phyloP scores from a whole-genome alignment of 108 stramenopile species.

The Cylindrotheca closterium region DNA sequence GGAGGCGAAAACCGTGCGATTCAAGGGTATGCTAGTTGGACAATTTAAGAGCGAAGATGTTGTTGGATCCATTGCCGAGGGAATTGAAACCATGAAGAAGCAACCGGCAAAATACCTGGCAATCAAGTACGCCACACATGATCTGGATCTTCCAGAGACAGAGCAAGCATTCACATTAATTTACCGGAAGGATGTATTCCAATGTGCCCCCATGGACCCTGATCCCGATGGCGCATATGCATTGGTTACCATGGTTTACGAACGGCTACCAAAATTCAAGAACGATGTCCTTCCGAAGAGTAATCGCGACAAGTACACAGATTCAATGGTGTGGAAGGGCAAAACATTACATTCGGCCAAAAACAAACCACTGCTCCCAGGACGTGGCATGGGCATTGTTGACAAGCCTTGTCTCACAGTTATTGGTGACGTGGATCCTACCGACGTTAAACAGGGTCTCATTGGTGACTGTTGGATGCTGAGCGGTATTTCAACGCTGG shows the following conservation, averaged over 20 bases:
- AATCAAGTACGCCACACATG: conserved; percentile 18
- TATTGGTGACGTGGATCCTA: conserved; percentile 40
- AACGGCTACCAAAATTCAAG: conserved; percentile 5
- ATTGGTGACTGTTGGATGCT: conserved; percentile 31
- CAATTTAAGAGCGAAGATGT: conserved; percentile 16
- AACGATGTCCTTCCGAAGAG: conserved; percentile 7
- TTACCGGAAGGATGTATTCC: conserved; percentile 1
- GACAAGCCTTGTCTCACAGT: conserved; percentile 34
- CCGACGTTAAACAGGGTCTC: conserved; percentile 35
- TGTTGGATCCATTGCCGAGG: conserved; percentile 13
- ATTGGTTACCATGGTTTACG: conserved; percentile 5
- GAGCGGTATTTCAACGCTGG: conserved; percentile 14
- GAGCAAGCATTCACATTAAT: conserved; percentile 3
- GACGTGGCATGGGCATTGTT: conserved; percentile 39
- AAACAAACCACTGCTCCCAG: conserved; percentile 24
- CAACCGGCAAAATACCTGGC: conserved; percentile 23
- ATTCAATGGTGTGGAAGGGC: conserved; percentile 13
- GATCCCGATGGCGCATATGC: not conserved
- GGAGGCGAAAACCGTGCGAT: conserved; percentile 17
- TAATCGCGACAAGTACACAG: conserved; percentile 19
- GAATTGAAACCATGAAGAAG: conserved; percentile 10
- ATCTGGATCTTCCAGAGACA: not conserved
- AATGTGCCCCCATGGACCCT: conserved; percentile 2
- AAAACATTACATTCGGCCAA: conserved; percentile 17
- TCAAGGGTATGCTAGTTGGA: conserved; percentile 15